Conservation (phyloP, 805 yeast genomes). For the Saccharomycopsis javanensis region DNA sequence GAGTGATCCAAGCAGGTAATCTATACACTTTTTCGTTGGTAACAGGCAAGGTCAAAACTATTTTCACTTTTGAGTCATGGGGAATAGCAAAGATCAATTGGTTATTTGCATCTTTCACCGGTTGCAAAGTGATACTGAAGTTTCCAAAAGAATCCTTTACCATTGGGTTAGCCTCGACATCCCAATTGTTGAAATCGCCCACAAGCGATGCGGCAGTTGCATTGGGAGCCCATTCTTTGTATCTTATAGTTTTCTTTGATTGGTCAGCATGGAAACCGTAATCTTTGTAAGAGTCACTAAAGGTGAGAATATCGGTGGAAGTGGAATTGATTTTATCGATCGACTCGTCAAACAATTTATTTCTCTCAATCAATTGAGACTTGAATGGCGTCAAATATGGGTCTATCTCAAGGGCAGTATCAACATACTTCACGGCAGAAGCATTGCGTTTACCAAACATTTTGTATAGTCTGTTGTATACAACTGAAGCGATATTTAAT, state of each 20-base stretch:
- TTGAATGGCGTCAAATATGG: slow-evolving; percentile 81
- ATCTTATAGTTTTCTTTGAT: slow-evolving; percentile 43
- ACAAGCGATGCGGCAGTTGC: slow-evolving; percentile 67
- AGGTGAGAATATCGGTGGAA: slow-evolving; percentile 57
- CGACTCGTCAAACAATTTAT: slow-evolving; percentile 59
- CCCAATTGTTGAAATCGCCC: slow-evolving; percentile 92
- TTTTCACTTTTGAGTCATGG: slow-evolving; percentile 72
- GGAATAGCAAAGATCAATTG: slow-evolving; percentile 45
- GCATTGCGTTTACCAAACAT: background rate
- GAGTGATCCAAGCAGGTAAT: slow-evolving; percentile 78
- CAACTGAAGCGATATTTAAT: too few relatives aligned
- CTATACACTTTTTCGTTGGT: slow-evolving; percentile 62
- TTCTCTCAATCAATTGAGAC: slow-evolving; percentile 58
- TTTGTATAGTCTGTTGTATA: too few relatives aligned
- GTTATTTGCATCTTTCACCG: slow-evolving; percentile 31
- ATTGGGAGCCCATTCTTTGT: slow-evolving; percentile 86
- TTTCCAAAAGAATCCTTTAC: slow-evolving; percentile 57
- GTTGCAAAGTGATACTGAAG: slow-evolving; percentile 50
- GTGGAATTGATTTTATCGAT: slow-evolving; percentile 38
- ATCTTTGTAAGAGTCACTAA: slow-evolving; percentile 65
- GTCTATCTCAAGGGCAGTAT: slow-evolving; percentile 43
- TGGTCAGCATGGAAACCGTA: slow-evolving; percentile 68
- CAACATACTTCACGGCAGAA: background rate
- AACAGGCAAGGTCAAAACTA: slow-evolving; percentile 51
- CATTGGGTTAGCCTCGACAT: slow-evolving; percentile 45